Evolutionary conservation across 441 rosid genomes (phyloP).

Genomic region (Metrosideros polymorpha): DNA sequence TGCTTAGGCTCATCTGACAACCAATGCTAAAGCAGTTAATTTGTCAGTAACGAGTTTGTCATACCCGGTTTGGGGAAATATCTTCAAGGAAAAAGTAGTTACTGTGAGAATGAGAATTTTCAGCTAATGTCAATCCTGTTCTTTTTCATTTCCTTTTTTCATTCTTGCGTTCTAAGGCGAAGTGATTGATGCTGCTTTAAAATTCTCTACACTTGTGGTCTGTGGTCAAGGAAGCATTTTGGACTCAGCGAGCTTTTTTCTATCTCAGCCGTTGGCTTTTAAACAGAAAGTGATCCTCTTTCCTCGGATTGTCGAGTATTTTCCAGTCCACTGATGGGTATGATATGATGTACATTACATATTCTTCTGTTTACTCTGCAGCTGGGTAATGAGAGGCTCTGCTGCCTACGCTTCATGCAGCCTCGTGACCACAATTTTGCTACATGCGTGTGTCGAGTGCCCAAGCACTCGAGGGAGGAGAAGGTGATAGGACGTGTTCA

Average conservation of each 20-base stretch:
- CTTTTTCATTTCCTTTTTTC: not conserved
- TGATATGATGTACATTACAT: not conserved
- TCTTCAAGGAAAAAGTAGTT: not conserved
- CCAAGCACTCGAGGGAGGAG: conserved; percentile 41
- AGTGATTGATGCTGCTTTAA: not conserved
- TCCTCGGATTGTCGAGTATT: not conserved
- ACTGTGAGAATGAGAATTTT: not conserved
- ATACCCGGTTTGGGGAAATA: not conserved
- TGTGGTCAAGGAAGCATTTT: not conserved
- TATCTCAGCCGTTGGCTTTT: not conserved
- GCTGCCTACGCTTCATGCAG: conserved; percentile 45
- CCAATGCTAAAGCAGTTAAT: not conserved
- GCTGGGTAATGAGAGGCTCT: conserved; percentile 40
- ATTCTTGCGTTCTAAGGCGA: not conserved
- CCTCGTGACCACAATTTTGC: conserved; percentile 43
- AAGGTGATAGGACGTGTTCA: conserved; percentile 43
- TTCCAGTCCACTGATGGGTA: not conserved
- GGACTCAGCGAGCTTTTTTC: not conserved
- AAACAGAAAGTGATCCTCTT: not conserved
- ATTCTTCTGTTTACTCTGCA: conserved; percentile 2
- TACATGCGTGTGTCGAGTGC: conserved; percentile 39
- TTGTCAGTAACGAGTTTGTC: not conserved
- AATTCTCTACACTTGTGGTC: not conserved
- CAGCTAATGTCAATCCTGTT: not conserved
- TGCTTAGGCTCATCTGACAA: not conserved